Percentiles rank a stretch among this genome's conserved stretches.
Conservation (phyloP, 208 protist species). For the Tritrichomonas foetus region DNA sequence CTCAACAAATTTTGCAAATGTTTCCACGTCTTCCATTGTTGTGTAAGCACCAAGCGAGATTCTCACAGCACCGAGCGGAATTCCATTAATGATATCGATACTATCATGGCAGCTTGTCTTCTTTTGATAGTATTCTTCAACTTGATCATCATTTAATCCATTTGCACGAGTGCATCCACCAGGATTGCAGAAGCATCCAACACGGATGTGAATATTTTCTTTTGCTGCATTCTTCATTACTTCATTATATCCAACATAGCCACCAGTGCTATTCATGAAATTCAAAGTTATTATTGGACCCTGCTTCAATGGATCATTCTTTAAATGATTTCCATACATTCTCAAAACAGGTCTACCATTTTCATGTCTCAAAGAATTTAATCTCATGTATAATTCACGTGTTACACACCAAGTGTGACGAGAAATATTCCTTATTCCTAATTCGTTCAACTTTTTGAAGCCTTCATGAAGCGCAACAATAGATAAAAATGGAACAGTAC, state of each 20-base stretch:
- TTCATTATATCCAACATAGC: conserved; percentile 28
- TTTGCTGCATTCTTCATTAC: background rate
- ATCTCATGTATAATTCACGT: background rate
- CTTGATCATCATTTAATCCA: conserved; percentile 29
- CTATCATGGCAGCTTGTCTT: conserved; percentile 41
- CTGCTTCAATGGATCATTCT: background rate
- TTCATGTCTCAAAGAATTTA: conserved; percentile 17
- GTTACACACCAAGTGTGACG: conserved; percentile 28
- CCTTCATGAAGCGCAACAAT: conserved; percentile 13
- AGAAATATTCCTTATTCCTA: conserved; percentile 25
- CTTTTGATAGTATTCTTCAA: background rate
- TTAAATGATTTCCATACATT: conserved; percentile 39
- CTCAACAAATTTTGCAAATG: background rate
- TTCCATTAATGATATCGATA: conserved; percentile 42
- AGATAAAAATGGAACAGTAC: conserved; percentile 41
- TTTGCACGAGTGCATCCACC: conserved; percentile 3
- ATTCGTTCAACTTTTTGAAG: conserved; percentile 22
- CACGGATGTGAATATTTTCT: conserved; percentile 34
- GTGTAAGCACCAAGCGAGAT: conserved; percentile 42
- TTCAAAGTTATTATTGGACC: conserved; percentile 3
- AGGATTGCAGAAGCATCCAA: conserved; percentile 47
- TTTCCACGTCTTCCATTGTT: conserved; percentile 4
- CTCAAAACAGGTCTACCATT: conserved; percentile 41
- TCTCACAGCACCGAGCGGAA: conserved; percentile 40
- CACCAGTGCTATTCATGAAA: background rate